Base-by-base conservation (phyloP, 805 yeast species). In the Pichia californica region DNA sequence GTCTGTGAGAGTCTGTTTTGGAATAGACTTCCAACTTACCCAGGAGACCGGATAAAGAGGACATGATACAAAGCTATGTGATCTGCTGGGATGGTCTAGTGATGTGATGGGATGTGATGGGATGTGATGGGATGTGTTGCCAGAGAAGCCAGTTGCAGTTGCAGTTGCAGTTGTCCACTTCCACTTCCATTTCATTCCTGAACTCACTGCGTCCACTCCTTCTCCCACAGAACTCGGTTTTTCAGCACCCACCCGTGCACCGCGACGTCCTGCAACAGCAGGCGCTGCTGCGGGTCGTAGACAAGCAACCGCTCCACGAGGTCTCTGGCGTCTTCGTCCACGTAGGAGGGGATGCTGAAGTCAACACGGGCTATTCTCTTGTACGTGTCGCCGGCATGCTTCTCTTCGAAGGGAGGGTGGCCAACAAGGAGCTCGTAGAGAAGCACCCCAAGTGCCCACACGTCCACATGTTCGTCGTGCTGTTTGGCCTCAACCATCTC, bases 401-500 rank as follows among this genome's bases (percentile, higher is more conserved):
- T 72, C 52, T 86, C 96, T 59, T 88, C 96, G 60, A 91, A 91
- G 0, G 98, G 98, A 0, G 99, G 96, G 37, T 73, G 70, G 0
- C 97, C 98, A 4, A 83, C 88, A 2, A 91, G 64, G 40, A 93
- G 74, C 61, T 91, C 99, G 57, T 83, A 91, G 49, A 88, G 73
- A 30, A 91, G 62, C 2, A 91, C 79, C 0, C 99, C 99, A 42
- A 91, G 67, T 1, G 97, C 87, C 99, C 99, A 91, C 3, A 83
- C 74, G 59, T 91, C 99, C 0, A 88, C 95, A 40, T 71, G 71
- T 41, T 71, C 73, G 53, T 84, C 91, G 54, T 91, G 93, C 10
- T 80, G 84, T 52, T 76, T 79, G 1, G 85, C 80, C 48, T 83
- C 93, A 7, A 91, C 86, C 84, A 93, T 81, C 64, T 91, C 99